These are phyloP conservation scores for Erythrobasidium hasegawianum DNA, from an alignment of 1,284 basidiomycete genomes.

Conservation along the genomic window DNA sequence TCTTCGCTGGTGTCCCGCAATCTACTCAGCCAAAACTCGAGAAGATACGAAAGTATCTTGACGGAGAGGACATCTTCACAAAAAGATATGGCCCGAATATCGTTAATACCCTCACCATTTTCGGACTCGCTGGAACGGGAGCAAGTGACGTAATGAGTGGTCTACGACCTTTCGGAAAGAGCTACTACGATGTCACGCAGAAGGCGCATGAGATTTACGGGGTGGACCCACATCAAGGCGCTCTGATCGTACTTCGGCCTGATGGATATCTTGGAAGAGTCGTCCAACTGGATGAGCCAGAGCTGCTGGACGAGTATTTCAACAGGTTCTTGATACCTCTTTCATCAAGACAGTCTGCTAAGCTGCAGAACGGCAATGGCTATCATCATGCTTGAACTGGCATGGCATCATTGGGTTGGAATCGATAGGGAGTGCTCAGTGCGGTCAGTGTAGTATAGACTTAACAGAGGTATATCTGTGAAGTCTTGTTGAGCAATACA, in stretches of 20 bases:
- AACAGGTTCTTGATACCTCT: constrained; percentile 27
- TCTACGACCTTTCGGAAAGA: constrained; percentile 19
- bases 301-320: constrained; percentile 32
- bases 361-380: constrained; percentile 2
- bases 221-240: constrained; percentile 41
- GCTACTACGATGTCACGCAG: constrained; percentile 37
- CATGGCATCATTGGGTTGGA: too few relatives aligned
- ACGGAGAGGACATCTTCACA: constrained; percentile 34
- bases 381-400: background rate
- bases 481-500: background rate
- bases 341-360: background rate
- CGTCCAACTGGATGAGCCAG: constrained; percentile 38
- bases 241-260: constrained; percentile 44
- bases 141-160: constrained; percentile 38
- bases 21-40: constrained; percentile 21
- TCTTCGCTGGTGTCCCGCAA: constrained; percentile 44
- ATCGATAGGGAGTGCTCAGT: too few relatives aligned
- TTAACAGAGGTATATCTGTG: too few relatives aligned
- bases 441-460: too few relatives aligned
- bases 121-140: constrained; percentile 36
- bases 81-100: constrained; percentile 14
- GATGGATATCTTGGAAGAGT: constrained; percentile 44
- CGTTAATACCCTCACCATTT: constrained; percentile 43
- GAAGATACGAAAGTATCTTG: constrained; percentile 34
- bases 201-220: constrained; percentile 43